Conservation (phyloP, 2,329 filamentous ascomycete genomes). For the Corinectria fuckeliana region DNA sequence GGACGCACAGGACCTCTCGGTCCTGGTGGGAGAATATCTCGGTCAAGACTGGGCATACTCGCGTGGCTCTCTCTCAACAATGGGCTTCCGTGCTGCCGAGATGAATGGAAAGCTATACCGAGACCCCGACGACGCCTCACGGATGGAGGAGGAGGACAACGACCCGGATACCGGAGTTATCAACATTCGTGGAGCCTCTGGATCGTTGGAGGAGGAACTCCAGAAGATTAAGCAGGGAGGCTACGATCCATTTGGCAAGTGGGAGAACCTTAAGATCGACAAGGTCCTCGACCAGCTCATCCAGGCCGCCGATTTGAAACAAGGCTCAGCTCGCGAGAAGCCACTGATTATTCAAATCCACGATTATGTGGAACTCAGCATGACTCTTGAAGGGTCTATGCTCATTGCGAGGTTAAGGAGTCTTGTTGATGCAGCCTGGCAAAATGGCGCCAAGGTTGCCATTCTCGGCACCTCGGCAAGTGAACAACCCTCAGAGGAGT, state of each 20-base stretch:
- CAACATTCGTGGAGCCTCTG: constrained; percentile 36
- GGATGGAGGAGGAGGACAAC: constrained; percentile 44
- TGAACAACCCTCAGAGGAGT: constrained; percentile 54
- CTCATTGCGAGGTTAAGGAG: constrained; percentile 75
- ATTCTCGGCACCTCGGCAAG: constrained; percentile 79
- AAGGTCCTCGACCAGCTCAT: constrained; percentile 64
- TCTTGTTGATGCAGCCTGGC: constrained; percentile 74
- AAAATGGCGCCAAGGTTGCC: constrained; percentile 73
- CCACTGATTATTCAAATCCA: constrained; percentile 78
- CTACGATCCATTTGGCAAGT: constrained; percentile 52
- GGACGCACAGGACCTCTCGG: constrained; percentile 72
- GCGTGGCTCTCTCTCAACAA: constrained; percentile 56
- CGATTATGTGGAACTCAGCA: constrained; percentile 80
- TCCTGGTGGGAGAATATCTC: constrained; percentile 72
- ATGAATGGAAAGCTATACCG: constrained; percentile 60
- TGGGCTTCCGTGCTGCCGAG: constrained; percentile 64
- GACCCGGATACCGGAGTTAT: constrained; percentile 43
- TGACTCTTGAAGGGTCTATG: constrained; percentile 70
- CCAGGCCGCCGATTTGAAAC: constrained; percentile 50
- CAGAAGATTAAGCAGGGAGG: constrained; percentile 49
- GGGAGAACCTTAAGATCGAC: constrained; percentile 68
- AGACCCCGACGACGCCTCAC: constrained; percentile 47
- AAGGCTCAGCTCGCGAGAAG: constrained; percentile 42
- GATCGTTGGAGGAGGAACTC: constrained; percentile 51
- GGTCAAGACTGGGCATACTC: constrained; percentile 63